phyloP scores from a whole-genome alignment of 768 basidiomycete genomes.

The Hericium coralloides region DNA sequence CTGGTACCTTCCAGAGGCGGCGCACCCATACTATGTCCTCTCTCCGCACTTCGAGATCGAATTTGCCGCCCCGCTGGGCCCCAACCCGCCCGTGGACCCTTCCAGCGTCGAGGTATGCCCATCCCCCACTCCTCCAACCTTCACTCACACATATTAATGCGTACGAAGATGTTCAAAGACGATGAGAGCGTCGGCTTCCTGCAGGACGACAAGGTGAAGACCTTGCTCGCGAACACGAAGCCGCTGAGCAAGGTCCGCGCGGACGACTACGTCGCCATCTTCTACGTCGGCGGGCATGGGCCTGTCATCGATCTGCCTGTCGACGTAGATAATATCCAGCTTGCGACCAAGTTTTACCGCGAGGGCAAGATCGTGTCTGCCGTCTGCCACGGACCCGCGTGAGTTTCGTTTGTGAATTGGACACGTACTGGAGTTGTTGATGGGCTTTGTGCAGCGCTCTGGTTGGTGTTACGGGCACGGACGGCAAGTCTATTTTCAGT shows the following conservation, averaged over 20 bases:
- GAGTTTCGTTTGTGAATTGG: constrained; percentile 17
- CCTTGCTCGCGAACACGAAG: constrained; percentile 47
- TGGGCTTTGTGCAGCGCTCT: constrained; percentile 35
- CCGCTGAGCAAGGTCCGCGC: constrained; percentile 49
- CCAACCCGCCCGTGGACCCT: constrained; percentile 64
- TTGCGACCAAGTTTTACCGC: constrained; percentile 61
- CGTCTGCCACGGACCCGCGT: constrained; percentile 79
- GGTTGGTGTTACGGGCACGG: constrained; percentile 40
- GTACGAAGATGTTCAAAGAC: constrained; percentile 41
- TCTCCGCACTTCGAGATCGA: constrained; percentile 31
- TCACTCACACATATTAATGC: background rate
- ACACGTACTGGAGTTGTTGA: background rate
- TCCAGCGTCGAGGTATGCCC: constrained; percentile 38
- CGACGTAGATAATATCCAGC: constrained; percentile 45
- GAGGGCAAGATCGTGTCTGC: constrained; percentile 58
- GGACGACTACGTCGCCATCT: constrained; percentile 62
- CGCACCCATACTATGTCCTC: constrained; percentile 27
- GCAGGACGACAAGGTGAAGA: constrained; percentile 39
- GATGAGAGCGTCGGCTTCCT: constrained; percentile 50
- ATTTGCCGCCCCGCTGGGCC: constrained; percentile 37
- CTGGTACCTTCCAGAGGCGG: constrained; percentile 65
- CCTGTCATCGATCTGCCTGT: constrained; percentile 63
- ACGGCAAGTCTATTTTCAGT: constrained; percentile 57
- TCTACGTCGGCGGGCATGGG: constrained; percentile 75
- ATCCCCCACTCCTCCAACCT: background rate